Conservation (phyloP, 306 rosid species). For the Cicer cuneatum region DNA sequence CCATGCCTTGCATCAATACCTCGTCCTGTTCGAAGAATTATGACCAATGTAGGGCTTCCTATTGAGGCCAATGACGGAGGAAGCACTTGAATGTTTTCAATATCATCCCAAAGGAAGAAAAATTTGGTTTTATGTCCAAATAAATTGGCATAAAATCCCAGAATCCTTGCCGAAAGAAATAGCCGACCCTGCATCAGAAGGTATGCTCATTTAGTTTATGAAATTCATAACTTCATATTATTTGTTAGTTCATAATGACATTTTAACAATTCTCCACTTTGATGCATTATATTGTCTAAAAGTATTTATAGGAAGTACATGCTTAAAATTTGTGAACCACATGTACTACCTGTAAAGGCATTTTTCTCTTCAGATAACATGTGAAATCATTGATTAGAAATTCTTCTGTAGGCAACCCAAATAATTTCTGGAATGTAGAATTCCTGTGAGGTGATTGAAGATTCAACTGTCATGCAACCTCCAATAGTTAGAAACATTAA, state of each 20-base stretch:
- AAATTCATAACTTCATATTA: slow-evolving; percentile 1
- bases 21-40: slow-evolving; percentile 68
- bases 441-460: slow-evolving; percentile 83
- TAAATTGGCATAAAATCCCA: slow-evolving; percentile 79
- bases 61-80: slow-evolving; percentile 76
- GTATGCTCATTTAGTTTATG: slow-evolving; percentile 35
- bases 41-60: slow-evolving; percentile 79
- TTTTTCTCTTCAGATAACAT: slow-evolving; percentile 74
- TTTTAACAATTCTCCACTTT: slow-evolving; percentile 2
- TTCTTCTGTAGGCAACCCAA: slow-evolving; percentile 84
- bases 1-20: slow-evolving; percentile 84
- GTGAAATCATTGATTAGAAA: slow-evolving; percentile 86
- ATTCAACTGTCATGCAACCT: slow-evolving; percentile 62
- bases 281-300: slow-evolving; percentile 6
- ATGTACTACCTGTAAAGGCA: slow-evolving; percentile 74
- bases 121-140: slow-evolving; percentile 91
- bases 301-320: background rate
- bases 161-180: slow-evolving; percentile 80
- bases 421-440: slow-evolving; percentile 87
- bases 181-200: slow-evolving; percentile 71
- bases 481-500: slow-evolving; percentile 41
- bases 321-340: slow-evolving; percentile 26
- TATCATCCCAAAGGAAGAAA: slow-evolving; percentile 95
- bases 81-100: slow-evolving; percentile 73
- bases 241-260: slow-evolving; percentile 22